Conservation (phyloP, 371 early-diverging fungal species). For the Blastocladiella emersonii region DNA sequence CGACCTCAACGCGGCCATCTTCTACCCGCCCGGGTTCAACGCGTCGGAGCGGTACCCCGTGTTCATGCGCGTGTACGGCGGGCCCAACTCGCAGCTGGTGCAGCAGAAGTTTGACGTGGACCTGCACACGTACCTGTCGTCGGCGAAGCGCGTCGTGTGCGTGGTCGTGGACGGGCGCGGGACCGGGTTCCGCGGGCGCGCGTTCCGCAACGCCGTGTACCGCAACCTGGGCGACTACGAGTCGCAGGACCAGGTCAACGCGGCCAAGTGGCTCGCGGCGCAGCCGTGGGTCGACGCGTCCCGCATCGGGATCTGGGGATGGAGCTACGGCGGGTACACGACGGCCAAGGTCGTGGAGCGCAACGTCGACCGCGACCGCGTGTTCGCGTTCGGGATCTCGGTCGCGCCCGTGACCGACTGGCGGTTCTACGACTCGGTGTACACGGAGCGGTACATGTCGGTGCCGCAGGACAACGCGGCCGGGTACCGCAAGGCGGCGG, state of each 20-base stretch:
- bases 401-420: slow-evolving; percentile 96
- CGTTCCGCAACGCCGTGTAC: slow-evolving; percentile 59
- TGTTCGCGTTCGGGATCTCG: slow-evolving; percentile 73
- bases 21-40: slow-evolving; percentile 72
- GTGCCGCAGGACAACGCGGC: slow-evolving; percentile 57
- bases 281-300: slow-evolving; percentile 59
- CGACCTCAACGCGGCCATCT: slow-evolving; percentile 75
- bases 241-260: slow-evolving; percentile 70
- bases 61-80: slow-evolving; percentile 79
- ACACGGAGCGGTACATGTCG: slow-evolving; percentile 94
- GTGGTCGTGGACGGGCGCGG: slow-evolving; percentile 71
- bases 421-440: slow-evolving; percentile 76
- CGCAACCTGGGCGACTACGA: slow-evolving; percentile 69
- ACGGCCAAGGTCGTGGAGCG: slow-evolving; percentile 74
- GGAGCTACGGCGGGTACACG: slow-evolving; percentile 82
- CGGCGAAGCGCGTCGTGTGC: slow-evolving; percentile 15
- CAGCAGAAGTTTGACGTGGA: slow-evolving; percentile 49
- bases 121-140: slow-evolving; percentile 45
- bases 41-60: slow-evolving; percentile 63
- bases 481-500: slow-evolving; percentile 67
- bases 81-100: slow-evolving; percentile 81
- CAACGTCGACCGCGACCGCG: slow-evolving; percentile 44
- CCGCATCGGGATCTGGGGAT: slow-evolving; percentile 92
- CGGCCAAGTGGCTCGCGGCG: slow-evolving; percentile 40
- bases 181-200: slow-evolving; percentile 73